phyloP scores from a whole-genome alignment of 2,329 filamentous ascomycete genomes.

The Arthrobotrys sphaeroides region DNA sequence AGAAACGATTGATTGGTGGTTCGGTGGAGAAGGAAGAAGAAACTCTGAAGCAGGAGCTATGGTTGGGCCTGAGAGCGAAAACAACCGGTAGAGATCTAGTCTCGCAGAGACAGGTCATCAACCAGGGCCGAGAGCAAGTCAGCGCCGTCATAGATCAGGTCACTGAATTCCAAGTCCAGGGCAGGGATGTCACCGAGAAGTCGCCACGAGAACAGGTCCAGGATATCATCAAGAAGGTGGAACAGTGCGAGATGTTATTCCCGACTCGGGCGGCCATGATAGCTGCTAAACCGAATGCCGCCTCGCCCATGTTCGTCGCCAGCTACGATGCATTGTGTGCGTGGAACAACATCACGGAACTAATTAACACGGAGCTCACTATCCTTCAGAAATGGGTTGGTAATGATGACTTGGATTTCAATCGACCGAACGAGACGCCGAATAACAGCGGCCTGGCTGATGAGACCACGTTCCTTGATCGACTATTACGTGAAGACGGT shows the following conservation, averaged over 20 bases:
- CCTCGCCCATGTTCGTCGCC: conserved; percentile 78
- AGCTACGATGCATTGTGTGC: conserved; percentile 89
- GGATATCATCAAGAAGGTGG: conserved; percentile 88
- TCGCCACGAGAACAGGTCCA: conserved; percentile 86
- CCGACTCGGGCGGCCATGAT: conserved; percentile 80
- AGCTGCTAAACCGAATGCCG: conserved; percentile 77
- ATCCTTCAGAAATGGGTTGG: conserved; percentile 97
- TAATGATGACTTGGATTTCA: conserved; percentile 93
- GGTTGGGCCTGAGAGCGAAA: conserved; percentile 86
- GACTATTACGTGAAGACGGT: conserved; percentile 93
- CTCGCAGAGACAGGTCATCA: conserved; percentile 85
- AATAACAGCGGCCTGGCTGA: conserved; percentile 78
- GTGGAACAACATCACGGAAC: conserved; percentile 95
- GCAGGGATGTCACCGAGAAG: conserved; percentile 89
- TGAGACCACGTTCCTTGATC: conserved; percentile 91
- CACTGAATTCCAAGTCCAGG: conserved; percentile 91
- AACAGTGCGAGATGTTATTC: conserved; percentile 85
- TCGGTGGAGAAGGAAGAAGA: conserved; percentile 69
- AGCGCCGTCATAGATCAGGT: conserved; percentile 84
- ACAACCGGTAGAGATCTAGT: conserved; percentile 83
- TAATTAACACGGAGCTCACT: conserved; percentile 92
- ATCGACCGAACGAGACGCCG: conserved; percentile 75
- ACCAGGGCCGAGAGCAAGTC: conserved; percentile 79
- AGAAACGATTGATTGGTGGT: conserved; percentile 89
- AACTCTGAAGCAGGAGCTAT: conserved; percentile 73